Base-by-base conservation (phyloP, 306 rosid genomes). In the Ziziphus jujuba region DNA sequence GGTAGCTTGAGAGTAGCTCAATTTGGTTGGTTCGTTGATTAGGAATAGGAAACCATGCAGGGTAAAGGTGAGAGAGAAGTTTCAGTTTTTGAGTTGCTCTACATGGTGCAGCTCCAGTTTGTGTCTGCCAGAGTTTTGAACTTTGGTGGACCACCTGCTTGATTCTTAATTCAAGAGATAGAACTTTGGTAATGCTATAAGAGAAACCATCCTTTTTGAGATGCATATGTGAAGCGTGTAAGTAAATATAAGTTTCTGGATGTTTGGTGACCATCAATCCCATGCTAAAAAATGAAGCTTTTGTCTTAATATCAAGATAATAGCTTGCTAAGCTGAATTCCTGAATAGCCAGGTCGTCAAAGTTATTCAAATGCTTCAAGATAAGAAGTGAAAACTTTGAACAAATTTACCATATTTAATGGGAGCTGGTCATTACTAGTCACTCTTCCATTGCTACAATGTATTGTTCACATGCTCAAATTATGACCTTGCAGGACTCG, bases 401-500 rank as follows among this genome's bases (percentile, higher is more conserved):
- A 40, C 14, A 28, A 28, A 28, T 28, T 28, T 1, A 28, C 33
- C 33, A 2, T 28, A 28, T n/a, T n/a, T n/a, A n/a, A n/a, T n/a
- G n/a, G n/a, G n/a, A n/a, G n/a, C n/a, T n/a, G n/a, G n/a, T n/a
- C n/a, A n/a, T n/a, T 7, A 36, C 9, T 36, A 36, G 9, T 36
- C 9, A 2, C 43, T 36, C 43, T 36, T 36, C 43, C 43, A n/a
- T n/a, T n/a, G n/a, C n/a, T n/a, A n/a, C n/a, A n/a, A n/a, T n/a
- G 33, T 34, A 53, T 61, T 24, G 16, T 45, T 64, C 28, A 57
- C 51, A 48, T 45, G 63, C 59, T 69, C 17, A 33, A 33, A 35
- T 10, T 25, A 31, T 68, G 25, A 56, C 28, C 73, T 40, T 80
- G 77, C 87, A 92, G 96, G 91, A 67, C 85, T 48, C 53, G 64